Evolutionary conservation across 2,329 filamentous ascomycete species (phyloP), one percentile per base, ranked within the genome.

Genomic region (Ophiocordyceps polyrhachis-furcata): DNA sequence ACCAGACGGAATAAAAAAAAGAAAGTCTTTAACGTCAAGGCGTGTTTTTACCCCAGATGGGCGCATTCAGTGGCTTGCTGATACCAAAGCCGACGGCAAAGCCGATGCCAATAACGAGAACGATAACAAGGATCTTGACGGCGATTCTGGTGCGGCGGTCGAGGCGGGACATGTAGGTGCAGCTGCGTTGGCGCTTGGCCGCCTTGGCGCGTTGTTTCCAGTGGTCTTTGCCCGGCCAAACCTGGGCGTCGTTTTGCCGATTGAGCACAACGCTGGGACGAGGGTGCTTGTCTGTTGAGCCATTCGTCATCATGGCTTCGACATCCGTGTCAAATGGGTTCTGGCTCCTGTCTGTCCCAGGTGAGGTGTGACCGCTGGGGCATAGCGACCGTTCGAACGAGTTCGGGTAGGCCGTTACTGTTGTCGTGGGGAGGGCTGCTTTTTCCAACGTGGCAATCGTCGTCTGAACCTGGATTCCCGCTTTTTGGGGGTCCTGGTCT

Each of bases 121-220:
- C 49, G 3, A 63, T 63, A 42, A 76, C 68, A 40, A 68, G 50
- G n/a, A 79, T 58, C 60, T 76, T 76, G 51, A 62, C 62, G 32
- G 70, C 61, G 49, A 78, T 66, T 35, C 67, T 66, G 50, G 70
- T 75, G 42, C 71, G 69, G 52, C 65, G 67, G 62, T 65, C 71
- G 44, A 78, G 63, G 29, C 59, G 58, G 41, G 70, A 68, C 59
- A 79, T 62, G 49, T 66, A 73, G 45, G 67, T 67, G 57, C 73
- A 76, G 45, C 62, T 67, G 48, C 64, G 60, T 48, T 66, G 69
- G 50, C 63, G 63, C 62, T 74, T 74, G 47, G 70, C 70, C 12
- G 64, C 68, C 58, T 71, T 72, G 48, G 72, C 71, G 62, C 75
- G 74, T 48, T 67, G 63, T 57, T 70, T 73, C 73, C 75, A 77